Conservation (phyloP, 805 yeast genomes). For the Yamadazyma takamatsuzukensis region DNA sequence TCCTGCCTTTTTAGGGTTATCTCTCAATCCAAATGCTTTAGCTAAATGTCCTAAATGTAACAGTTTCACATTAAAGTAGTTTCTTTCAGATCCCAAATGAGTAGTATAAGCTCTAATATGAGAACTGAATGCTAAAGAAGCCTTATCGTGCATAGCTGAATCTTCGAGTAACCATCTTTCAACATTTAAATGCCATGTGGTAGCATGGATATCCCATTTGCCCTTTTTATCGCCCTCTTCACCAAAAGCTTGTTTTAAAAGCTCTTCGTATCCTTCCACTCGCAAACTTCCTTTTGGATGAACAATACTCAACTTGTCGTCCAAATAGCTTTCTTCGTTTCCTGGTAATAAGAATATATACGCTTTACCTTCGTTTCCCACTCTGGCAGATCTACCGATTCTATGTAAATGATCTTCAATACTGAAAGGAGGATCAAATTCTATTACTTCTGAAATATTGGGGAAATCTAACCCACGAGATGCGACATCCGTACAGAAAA, state of each 20-base stretch:
- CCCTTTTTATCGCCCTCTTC: slow-evolving; percentile 30
- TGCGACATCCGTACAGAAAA: slow-evolving; percentile 97
- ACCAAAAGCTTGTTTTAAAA: slow-evolving; percentile 33
- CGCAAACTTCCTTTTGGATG: slow-evolving; percentile 37
- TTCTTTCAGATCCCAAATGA: slow-evolving; percentile 77
- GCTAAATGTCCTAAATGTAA: slow-evolving; percentile 96
- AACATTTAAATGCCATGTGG: slow-evolving; percentile 89
- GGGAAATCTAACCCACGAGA: slow-evolving; percentile 95
- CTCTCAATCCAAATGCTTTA: slow-evolving; percentile 90
- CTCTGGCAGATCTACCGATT: slow-evolving; percentile 97
- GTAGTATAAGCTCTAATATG: slow-evolving; percentile 96
- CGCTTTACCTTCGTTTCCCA: slow-evolving; percentile 83
- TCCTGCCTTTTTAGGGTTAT: slow-evolving; percentile 83
- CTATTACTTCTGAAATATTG: slow-evolving; percentile 78
- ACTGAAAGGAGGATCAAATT: slow-evolving; percentile 92
- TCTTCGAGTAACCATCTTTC: slow-evolving; percentile 87
- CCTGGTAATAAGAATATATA: slow-evolving; percentile 82
- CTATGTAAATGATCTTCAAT: slow-evolving; percentile 94
- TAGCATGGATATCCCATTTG: slow-evolving; percentile 91
- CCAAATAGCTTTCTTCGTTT: slow-evolving; percentile 78
- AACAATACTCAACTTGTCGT: slow-evolving; percentile 39
- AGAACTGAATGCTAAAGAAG: slow-evolving; percentile 78
- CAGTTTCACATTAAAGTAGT: slow-evolving; percentile 72
- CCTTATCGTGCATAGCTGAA: slow-evolving; percentile 53
- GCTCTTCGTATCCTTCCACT: slow-evolving; percentile 30